phyloP scores from a whole-genome alignment of 305 asterid genomes.

The Coffea humblotiana region DNA sequence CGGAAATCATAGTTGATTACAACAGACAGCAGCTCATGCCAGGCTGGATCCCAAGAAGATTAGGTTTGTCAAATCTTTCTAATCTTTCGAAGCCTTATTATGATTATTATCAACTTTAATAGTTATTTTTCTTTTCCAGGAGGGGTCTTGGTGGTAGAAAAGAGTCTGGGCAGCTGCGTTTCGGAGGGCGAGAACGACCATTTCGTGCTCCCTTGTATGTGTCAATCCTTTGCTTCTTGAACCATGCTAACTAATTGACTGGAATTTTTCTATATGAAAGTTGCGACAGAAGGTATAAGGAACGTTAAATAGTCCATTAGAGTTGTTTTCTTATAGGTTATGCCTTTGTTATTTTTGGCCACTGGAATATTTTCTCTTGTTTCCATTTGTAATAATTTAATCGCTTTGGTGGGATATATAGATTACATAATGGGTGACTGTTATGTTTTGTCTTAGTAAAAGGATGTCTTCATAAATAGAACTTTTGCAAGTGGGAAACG shows the following conservation, averaged over 20 bases:
- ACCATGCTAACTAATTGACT: not conserved
- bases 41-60: constrained; percentile 98
- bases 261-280: not conserved
- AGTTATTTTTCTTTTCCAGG: constrained; percentile 47
- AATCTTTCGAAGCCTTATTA: constrained; percentile 9
- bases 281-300: not conserved
- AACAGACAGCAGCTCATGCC: constrained; percentile 94
- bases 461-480: not conserved
- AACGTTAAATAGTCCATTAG: not conserved
- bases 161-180: constrained; percentile 96
- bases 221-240: constrained; percentile 2
- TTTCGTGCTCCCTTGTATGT: constrained; percentile 90
- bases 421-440: not conserved
- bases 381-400: not conserved
- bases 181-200: constrained; percentile 98
- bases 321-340: not conserved
- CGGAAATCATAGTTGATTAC: constrained; percentile 88
- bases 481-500: not conserved
- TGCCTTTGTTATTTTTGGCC: not conserved
- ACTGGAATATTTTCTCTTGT: not conserved
- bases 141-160: constrained; percentile 98
- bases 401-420: too few relatives aligned
- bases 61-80: constrained; percentile 47
- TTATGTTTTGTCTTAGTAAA: not conserved
- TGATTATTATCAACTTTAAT: constrained; percentile 18